phyloP scores from a whole-genome alignment of 768 basidiomycete genomes.

The Cubamyces lactineus region DNA sequence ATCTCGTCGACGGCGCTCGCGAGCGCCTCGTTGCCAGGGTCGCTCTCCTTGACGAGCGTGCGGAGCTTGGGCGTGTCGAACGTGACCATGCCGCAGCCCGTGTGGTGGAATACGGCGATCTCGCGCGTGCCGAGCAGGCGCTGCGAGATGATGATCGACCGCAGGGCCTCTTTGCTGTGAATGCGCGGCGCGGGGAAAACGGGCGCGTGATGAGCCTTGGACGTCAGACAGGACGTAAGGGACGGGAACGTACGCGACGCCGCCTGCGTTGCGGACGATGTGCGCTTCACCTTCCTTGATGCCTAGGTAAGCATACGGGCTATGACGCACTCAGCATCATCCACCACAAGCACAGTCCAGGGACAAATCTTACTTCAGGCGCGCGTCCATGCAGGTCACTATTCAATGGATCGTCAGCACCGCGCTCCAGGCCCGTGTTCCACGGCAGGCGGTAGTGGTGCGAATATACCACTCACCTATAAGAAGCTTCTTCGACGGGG shows the following conservation, averaged over 20 bases:
- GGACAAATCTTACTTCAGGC: slow-evolving; percentile 56
- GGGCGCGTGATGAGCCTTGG: neutral
- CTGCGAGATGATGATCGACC: slow-evolving; percentile 72
- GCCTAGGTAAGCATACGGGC: slow-evolving; percentile 61
- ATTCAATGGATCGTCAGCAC: neutral
- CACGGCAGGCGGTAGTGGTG: neutral
- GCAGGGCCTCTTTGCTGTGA: slow-evolving; percentile 61
- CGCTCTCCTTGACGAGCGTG: slow-evolving; percentile 49
- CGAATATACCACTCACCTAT: slow-evolving; percentile 36
- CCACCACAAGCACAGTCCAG: neutral
- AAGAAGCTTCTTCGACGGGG: slow-evolving; percentile 45
- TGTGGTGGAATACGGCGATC: slow-evolving; percentile 72
- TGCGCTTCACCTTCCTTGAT: slow-evolving; percentile 71
- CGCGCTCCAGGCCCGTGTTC: neutral
- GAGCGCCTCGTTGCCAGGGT: slow-evolving; percentile 36
- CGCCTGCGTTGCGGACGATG: slow-evolving; percentile 76
- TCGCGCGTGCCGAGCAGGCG: slow-evolving; percentile 71
- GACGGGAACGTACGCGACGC: slow-evolving; percentile 51
- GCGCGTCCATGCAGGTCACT: slow-evolving; percentile 80
- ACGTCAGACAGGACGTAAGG: neutral
- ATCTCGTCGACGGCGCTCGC: slow-evolving; percentile 44
- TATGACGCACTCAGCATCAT: slow-evolving; percentile 29
- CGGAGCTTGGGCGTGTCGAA: slow-evolving; percentile 58
- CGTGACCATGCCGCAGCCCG: slow-evolving; percentile 72
- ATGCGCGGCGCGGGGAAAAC: neutral